Percentiles rank a stretch among this genome's conserved stretches.
phyloP scores from a whole-genome alignment of 352 stramenopile species.

The Paralagenidium karlingii region DNA sequence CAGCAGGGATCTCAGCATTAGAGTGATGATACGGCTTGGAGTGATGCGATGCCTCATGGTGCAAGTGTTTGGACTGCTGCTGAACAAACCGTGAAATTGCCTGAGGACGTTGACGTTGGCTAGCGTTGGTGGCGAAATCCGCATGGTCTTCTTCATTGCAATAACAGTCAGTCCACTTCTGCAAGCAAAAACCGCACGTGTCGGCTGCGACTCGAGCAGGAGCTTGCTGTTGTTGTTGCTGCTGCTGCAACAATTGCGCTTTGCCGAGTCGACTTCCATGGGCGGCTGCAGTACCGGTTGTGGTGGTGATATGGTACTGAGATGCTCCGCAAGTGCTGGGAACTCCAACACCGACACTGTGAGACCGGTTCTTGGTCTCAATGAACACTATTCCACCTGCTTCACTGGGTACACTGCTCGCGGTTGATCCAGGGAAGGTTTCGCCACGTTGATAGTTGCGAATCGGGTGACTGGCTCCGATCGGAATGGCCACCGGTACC shows the following conservation, averaged over 20 bases:
- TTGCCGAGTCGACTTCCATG: slow-evolving; percentile 18
- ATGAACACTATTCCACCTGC: no score
- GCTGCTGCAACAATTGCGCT: slow-evolving; percentile 15
- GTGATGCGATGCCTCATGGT: no score
- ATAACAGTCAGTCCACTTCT: slow-evolving; percentile 83
- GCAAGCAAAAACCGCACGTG: slow-evolving; percentile 59
- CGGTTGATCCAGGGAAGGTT: no score
- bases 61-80: no score
- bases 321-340: not conserved
- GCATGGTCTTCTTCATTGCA: slow-evolving; percentile 76
- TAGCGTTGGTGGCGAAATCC: no score
- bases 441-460: slow-evolving; percentile 29
- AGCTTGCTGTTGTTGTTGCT: not conserved
- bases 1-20: no score
- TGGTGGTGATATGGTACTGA: not conserved
- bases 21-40: no score
- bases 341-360: no score
- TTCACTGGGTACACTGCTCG: not conserved
- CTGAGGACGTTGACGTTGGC: no score
- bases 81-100: no score
- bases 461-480: slow-evolving; percentile 20
- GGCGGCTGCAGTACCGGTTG: no score
- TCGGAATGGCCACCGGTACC: slow-evolving; percentile 3
- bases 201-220: slow-evolving; percentile 57
- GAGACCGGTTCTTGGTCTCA: no score